Evolutionary conservation across 768 basidiomycete species (phyloP), one percentile per base, ranked within the genome.

Genomic region (Pisolithus tinctorius): DNA sequence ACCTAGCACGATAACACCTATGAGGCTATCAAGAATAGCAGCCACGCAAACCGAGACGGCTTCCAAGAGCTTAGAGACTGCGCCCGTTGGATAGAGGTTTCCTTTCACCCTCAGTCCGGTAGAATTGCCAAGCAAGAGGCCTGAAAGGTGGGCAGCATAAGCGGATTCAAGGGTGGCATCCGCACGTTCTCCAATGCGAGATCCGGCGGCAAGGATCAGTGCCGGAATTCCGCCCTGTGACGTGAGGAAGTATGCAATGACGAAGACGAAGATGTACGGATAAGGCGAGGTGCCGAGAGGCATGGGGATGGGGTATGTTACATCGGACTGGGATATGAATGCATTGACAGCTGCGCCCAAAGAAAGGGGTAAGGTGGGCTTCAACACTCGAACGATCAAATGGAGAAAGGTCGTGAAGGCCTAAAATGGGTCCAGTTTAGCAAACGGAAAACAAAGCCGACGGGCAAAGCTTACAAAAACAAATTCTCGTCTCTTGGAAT

Each of bases 111-210:
- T 45, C 84, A 77, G 49, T 78, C 84, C 5, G 81, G 87, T 63
- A 86, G 91, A 92, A 2, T 36, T 14, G 4, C 85, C 78, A 56
- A 93, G 83, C 1, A 88, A 89, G 4, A 97, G 80, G 54, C 90
- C 88, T 9, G 97, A 75, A 2, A 96, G 69, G 60, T 95, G 93
- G 53, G 93, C 81, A 69, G 88, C 90, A 9, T 91, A 86, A 48
- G 93, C 73, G 40, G 47, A 49, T 4, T 41, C 60, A 70, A 52
- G 55, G 79, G 80, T 80, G 60, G 84, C 71, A 62, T 94, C 90
- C 0, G 88, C 89, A 64, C 83, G 88, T 67, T 92, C 90, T 79
- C 92, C 87, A 40, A 98, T 86, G 1, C 92, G 89, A 2, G 85
- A 79, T 88, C 91, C 94, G 3, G 92, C 73, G 29, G 77, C 77